These are phyloP conservation scores for Apophysomyces trapeziformis DNA, from an alignment of 371 early-diverging fungal species.

Conservation along the genomic window DNA sequence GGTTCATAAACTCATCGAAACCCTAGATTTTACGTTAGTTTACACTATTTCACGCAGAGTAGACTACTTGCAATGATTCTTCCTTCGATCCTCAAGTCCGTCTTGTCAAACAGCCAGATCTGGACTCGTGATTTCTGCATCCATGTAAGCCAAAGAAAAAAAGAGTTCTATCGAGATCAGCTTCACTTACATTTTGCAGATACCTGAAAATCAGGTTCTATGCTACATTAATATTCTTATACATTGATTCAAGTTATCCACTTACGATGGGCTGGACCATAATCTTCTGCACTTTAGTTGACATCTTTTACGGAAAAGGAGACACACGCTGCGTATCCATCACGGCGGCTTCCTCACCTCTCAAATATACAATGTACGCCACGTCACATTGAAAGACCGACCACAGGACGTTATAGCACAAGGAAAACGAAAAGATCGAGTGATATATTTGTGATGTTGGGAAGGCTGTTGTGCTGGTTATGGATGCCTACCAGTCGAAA, in stretches of 20 bases:
- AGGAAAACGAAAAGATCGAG: too few species aligned
- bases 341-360: background rate
- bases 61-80: conserved; percentile 76
- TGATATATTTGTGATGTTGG: too few species aligned
- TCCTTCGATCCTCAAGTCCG: conserved; percentile 89
- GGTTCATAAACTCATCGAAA: conserved; percentile 97
- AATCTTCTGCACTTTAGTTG: conserved; percentile 90
- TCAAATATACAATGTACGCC: background rate
- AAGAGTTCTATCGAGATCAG: background rate
- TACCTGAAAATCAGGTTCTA: conserved; percentile 95
- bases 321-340: background rate
- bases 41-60: background rate
- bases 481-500: too few species aligned
- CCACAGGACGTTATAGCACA: too few species aligned
- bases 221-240: background rate
- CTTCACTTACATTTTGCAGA: conserved; percentile 71
- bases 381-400: background rate
- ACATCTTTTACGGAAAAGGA: conserved; percentile 51
- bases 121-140: conserved; percentile 85
- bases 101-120: conserved; percentile 93
- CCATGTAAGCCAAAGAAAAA: conserved; percentile 1
- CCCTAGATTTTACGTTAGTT: conserved; percentile 61
- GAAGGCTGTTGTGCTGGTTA: too few species aligned
- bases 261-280: conserved; percentile 97
- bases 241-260: background rate